These are phyloP conservation scores for Scheffersomyces titani DNA, from an alignment of 1,139 yeast genomes.

Conservation along the genomic window DNA sequence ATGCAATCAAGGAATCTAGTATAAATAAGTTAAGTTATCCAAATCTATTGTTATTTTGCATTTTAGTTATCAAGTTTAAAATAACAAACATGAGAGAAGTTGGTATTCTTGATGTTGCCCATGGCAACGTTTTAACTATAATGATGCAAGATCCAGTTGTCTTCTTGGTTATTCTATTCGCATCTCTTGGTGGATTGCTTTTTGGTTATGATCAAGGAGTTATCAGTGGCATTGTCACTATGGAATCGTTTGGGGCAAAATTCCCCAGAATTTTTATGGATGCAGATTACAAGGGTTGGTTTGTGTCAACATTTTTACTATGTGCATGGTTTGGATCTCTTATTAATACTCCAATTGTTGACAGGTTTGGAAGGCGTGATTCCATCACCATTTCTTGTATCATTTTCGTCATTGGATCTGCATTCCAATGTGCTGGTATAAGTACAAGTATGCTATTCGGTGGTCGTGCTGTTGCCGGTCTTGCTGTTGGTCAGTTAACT, in stretches of 20 bases:
- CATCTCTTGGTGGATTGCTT: slow-evolving; percentile 17
- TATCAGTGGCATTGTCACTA: neutral
- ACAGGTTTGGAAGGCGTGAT: neutral
- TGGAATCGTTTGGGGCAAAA: slow-evolving; percentile 18
- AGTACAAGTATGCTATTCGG: slow-evolving; percentile 17
- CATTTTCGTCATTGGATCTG: neutral
- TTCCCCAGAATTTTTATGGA: slow-evolving; percentile 16
- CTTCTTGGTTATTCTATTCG: slow-evolving; percentile 14
- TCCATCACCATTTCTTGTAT: neutral
- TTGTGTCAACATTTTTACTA: slow-evolving; percentile 22
- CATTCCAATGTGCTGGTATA: slow-evolving; percentile 10
- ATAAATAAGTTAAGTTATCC: neutral
- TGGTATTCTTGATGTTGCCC: slow-evolving; percentile 5
- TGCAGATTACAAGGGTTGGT: slow-evolving; percentile 23
- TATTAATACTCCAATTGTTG: slow-evolving; percentile 18
- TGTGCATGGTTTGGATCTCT: slow-evolving; percentile 26
- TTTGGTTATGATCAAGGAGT: neutral
- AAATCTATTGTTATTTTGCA: neutral
- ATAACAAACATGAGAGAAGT: neutral
- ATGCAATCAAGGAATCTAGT: neutral
- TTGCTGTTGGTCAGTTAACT: slow-evolving; percentile 24
- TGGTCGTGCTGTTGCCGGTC: slow-evolving; percentile 25
- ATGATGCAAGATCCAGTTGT: slow-evolving; percentile 13
- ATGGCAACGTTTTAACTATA: slow-evolving; percentile 6
- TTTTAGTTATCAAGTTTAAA: neutral